These are phyloP conservation scores for Saturnispora serradocipensis DNA, from an alignment of 805 yeast species.

Conservation along the genomic window DNA sequence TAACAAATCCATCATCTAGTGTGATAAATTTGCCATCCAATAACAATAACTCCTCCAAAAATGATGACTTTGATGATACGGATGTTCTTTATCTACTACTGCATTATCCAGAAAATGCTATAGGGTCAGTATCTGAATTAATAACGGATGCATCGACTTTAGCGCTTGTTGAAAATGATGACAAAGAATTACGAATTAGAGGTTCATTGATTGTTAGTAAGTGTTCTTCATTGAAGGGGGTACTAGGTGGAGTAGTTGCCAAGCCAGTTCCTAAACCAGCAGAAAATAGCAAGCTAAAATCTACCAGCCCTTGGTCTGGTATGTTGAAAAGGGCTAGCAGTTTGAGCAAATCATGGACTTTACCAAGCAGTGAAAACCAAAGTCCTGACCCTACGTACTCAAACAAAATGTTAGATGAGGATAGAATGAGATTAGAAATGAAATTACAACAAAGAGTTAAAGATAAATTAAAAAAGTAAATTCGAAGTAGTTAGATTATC, in stretches of 20 bases:
- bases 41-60: not conserved
- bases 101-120: slow-evolving; percentile 34
- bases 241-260: slow-evolving; percentile 4
- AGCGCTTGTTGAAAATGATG: slow-evolving; percentile 7
- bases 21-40: not conserved
- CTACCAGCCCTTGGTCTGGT: slow-evolving; percentile 1
- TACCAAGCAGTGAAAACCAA: slow-evolving; percentile 11
- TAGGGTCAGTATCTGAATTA: slow-evolving; percentile 4
- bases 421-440: slow-evolving; percentile 41
- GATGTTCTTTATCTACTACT: slow-evolving; percentile 40
- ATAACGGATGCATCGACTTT: slow-evolving; percentile 6
- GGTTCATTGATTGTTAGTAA: slow-evolving; percentile 3
- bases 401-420: slow-evolving; percentile 27
- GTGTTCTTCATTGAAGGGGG: slow-evolving; percentile 1
- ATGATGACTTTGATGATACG: slow-evolving; percentile 34
- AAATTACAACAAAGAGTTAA: slow-evolving; percentile 38
- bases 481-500: no score
- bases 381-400: not conserved
- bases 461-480: slow-evolving; percentile 21
- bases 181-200: slow-evolving; percentile 1
- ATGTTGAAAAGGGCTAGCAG: slow-evolving; percentile 5
- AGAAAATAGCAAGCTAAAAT: not conserved
- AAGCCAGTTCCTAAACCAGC: not conserved
- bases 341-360: slow-evolving; percentile 2
- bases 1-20: not conserved